Base-by-base conservation (phyloP, 306 rosid genomes). In the Argentina anserina region DNA sequence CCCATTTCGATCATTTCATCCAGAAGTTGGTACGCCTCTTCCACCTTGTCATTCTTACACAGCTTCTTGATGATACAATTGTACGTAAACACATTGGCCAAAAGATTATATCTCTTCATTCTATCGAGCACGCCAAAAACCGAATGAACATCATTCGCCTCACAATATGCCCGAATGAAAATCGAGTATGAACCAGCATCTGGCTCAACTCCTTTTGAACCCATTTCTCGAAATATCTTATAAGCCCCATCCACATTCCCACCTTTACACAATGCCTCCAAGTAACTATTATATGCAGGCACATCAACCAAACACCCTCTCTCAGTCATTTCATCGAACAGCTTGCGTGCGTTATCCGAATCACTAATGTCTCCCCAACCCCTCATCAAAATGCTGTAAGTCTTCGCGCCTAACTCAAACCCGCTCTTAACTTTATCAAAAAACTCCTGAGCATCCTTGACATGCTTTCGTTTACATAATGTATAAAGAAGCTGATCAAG, bases 351-450 rank as follows among this genome's bases (percentile, higher is more conserved):
- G 61, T 86, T 82, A 17, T 74, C 62, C 0, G 87, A 75, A 23
- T 91, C 92, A 34, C 89, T 87, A 43, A 86, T 39, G 68, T 84
- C 90, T 5, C 90, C 96, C 97, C 96, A 89, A 23, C 98, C 97
- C 62, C 82, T 77, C 21, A 88, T 87, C 89, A 93, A 74, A 82
- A 93, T 87, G 80, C 96, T 90, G 67, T 81, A 86, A 71, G 87
- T 78, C 46, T 89, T 91, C 29, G 81, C 83, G 65, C 78, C 84
- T 61, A 80, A 72, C 66, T 78, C 41, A 76, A 86, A 87, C 47
- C 78, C 82, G 65, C 47, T 73, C 86, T 89, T 89, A 29, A 74
- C 83, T 71, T 86, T 82, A 75, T 90, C 85, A 23, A 91, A 93
- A 85, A 87, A 85, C 15, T 85, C 80, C 14, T 85, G 96, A 55